Percentiles rank a stretch among this genome's conserved stretches.
These are phyloP conservation scores for Lasiosphaeria ovina DNA, from an alignment of 495 filamentous ascomycete genomes.

Conservation along the genomic window DNA sequence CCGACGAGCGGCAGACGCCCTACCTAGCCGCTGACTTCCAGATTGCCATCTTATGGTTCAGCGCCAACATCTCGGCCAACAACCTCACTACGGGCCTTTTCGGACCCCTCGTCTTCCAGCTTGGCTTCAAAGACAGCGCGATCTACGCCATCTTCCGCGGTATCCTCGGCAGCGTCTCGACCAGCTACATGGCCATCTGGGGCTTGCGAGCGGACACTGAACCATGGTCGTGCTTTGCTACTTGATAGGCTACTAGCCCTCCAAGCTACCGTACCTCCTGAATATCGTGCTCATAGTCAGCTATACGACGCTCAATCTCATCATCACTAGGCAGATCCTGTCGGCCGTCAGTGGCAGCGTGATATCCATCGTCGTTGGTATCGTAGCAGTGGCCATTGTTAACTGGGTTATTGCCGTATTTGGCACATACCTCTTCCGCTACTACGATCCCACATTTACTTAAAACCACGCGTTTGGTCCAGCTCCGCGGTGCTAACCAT, in stretches of 20 bases:
- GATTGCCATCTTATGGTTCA: conserved; percentile 67
- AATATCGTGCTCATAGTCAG: conserved; percentile 74
- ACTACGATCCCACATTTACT: conserved; percentile 53
- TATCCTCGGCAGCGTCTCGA: conserved; percentile 55
- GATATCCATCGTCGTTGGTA: conserved; percentile 68
- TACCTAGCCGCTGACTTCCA: conserved; percentile 59
- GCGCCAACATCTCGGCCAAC: conserved; percentile 72
- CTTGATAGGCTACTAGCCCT: conserved; percentile 79
- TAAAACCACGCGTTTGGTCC: neutral
- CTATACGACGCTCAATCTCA: conserved; percentile 67
- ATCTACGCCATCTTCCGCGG: conserved; percentile 65
- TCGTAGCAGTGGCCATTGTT: conserved; percentile 66
- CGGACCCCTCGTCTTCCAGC: conserved; percentile 62
- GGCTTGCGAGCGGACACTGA: conserved; percentile 67
- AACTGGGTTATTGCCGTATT: conserved; percentile 68
- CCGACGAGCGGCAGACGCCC: conserved; percentile 60
- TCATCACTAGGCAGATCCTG: conserved; percentile 72
- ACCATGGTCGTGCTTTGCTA: conserved; percentile 73
- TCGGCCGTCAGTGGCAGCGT: conserved; percentile 64
- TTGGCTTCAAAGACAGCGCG: conserved; percentile 65
- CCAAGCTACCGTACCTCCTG: conserved; percentile 68
- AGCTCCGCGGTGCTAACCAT: conserved; percentile 17
- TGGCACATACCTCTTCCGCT: conserved; percentile 69
- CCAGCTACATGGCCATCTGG: conserved; percentile 70
- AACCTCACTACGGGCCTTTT: conserved; percentile 75